Evolutionary conservation across 495 filamentous ascomycete species (phyloP).

Genomic region (Hypoxylon perforatum): DNA sequence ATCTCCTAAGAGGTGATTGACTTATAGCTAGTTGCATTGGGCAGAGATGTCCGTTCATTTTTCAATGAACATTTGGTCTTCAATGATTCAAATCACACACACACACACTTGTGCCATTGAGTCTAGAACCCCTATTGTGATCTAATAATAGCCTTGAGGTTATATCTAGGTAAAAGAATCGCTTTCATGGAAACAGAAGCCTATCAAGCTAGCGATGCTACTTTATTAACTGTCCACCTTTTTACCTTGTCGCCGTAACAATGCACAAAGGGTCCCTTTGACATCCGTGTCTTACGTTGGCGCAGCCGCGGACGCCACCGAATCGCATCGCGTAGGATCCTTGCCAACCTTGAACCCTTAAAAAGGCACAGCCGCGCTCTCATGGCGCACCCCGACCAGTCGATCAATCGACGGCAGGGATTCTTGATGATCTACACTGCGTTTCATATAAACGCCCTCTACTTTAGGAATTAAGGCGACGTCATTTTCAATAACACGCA

Average conservation of each 20-base stretch:
- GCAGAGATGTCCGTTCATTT: conserved; percentile 5
- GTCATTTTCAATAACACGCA: conserved; percentile 30
- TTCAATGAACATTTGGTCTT: conserved; percentile 10
- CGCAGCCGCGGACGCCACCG: conserved; percentile 4
- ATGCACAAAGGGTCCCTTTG: conserved; percentile 6
- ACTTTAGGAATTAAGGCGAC: conserved; percentile 28
- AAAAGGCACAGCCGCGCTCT: conserved; percentile 34
- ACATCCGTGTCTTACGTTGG: not conserved
- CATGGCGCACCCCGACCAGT: conserved; percentile 23
- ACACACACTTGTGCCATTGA: too few relatives aligned
- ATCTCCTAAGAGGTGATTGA: conserved; percentile 13
- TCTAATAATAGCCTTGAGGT: too few relatives aligned
- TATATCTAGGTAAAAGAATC: too few relatives aligned
- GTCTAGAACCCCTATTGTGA: too few relatives aligned
- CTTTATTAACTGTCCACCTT: not conserved
- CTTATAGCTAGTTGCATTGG: conserved; percentile 32
- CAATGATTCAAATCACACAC: not conserved
- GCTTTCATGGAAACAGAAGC: too few relatives aligned
- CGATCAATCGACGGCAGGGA: conserved; percentile 32
- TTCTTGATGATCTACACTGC: conserved; percentile 26
- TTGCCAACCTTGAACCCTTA: conserved; percentile 12
- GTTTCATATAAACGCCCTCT: conserved; percentile 36
- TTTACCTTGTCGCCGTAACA: not conserved
- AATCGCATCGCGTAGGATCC: conserved; percentile 18
- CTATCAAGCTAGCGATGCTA: not conserved